Percentiles rank a stretch among this genome's conserved stretches.
Conservation (phyloP, 495 filamentous ascomycete species). For the Daldinia childiae region DNA sequence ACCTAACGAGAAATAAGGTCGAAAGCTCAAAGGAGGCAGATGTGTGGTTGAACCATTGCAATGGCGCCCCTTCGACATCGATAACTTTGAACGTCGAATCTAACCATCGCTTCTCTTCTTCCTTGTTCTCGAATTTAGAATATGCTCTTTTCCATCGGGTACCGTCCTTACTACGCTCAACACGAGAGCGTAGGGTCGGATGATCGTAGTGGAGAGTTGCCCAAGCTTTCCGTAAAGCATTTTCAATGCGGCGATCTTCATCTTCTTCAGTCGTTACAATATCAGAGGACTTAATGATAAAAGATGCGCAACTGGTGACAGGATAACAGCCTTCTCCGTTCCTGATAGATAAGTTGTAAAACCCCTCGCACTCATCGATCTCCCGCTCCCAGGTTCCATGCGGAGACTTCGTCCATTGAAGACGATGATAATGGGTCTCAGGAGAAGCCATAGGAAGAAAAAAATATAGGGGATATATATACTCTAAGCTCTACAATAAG, state of each 20-base stretch:
- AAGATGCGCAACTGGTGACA: conserved; percentile 52
- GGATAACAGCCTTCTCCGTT: conserved; percentile 39
- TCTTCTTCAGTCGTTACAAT: conserved; percentile 25
- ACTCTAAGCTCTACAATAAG: neutral
- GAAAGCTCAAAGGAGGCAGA: conserved; percentile 49
- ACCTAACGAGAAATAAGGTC: conserved; percentile 53
- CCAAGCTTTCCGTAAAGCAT: conserved; percentile 54
- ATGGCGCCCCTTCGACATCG: conserved; percentile 41
- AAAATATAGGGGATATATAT: neutral
- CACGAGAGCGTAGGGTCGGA: conserved; percentile 55
- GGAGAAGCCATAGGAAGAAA: neutral
- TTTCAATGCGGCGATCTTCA: conserved; percentile 28
- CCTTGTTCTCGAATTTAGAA: conserved; percentile 26
- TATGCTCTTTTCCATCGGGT: conserved; percentile 55
- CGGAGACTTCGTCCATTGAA: conserved; percentile 40
- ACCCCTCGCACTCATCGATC: conserved; percentile 57
- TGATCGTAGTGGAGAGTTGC: conserved; percentile 52
- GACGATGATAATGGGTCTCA: neutral
- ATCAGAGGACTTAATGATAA: conserved; percentile 51
- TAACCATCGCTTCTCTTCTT: conserved; percentile 47
- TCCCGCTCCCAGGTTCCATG: conserved; percentile 52
- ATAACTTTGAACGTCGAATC: conserved; percentile 50
- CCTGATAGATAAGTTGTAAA: conserved; percentile 52
- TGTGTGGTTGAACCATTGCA: conserved; percentile 56
- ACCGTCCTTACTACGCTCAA: conserved; percentile 41